Conservation (phyloP, 2,329 filamentous ascomycete genomes). For the Thelonectria olida region DNA sequence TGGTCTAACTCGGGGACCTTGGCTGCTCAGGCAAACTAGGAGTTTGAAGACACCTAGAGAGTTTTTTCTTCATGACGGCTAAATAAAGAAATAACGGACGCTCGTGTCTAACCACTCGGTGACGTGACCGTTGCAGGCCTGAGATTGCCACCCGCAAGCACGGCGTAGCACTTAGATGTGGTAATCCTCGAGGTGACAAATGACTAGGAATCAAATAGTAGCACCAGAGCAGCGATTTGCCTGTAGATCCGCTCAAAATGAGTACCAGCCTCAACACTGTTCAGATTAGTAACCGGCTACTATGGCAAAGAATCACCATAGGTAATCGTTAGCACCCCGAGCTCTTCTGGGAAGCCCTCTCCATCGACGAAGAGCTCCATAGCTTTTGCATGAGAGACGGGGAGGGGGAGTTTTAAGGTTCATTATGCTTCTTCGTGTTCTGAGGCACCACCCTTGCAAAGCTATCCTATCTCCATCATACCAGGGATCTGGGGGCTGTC, state of each 20-base stretch:
- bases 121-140: background rate
- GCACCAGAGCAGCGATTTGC: too few relatives aligned
- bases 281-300: background rate
- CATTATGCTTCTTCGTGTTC: too few relatives aligned
- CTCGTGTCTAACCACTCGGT: background rate
- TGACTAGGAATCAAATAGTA: background rate
- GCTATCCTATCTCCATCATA: too few relatives aligned
- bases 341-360: too few relatives aligned
- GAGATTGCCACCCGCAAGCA: background rate
- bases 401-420: too few relatives aligned
- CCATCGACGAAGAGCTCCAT: too few relatives aligned
- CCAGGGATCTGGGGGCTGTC: too few relatives aligned
- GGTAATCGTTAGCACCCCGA: too few relatives aligned
- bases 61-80: background rate
- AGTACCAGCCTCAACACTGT: background rate
- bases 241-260: too few relatives aligned
- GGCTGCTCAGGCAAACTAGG: background rate
- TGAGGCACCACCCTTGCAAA: too few relatives aligned
- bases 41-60: background rate
- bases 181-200: background rate
- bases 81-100: constrained; percentile 7
- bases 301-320: too few relatives aligned
- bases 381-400: too few relatives aligned
- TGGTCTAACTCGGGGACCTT: background rate
- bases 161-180: background rate